These are phyloP conservation scores for Vicia villosa DNA, from an alignment of 306 rosid genomes.

Conservation along the genomic window DNA sequence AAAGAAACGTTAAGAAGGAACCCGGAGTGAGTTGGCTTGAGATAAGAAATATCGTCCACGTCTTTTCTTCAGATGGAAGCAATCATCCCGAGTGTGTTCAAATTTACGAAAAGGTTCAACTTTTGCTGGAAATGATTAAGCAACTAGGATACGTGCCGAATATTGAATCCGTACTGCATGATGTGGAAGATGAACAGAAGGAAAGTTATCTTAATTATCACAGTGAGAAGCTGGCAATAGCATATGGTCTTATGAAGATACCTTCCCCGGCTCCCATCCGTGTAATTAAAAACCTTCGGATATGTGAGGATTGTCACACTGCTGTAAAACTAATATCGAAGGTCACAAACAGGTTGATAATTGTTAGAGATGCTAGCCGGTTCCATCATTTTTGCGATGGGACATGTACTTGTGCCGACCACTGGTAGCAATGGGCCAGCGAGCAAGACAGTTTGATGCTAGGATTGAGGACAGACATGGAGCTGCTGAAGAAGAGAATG, in stretches of 20 bases:
- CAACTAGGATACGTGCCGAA: slow-evolving; percentile 67
- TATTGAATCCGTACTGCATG: slow-evolving; percentile 57
- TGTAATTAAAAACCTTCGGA: slow-evolving; percentile 72
- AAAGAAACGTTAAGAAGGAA: slow-evolving; percentile 75
- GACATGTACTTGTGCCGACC: slow-evolving; percentile 64
- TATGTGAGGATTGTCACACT: slow-evolving; percentile 83
- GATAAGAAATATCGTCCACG: slow-evolving; percentile 59
- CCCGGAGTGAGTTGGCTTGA: slow-evolving; percentile 90
- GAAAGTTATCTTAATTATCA: slow-evolving; percentile 73
- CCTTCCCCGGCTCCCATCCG: slow-evolving; percentile 71
- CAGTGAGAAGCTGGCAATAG: slow-evolving; percentile 83
- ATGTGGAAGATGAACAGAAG: slow-evolving; percentile 78
- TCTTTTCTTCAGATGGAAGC: slow-evolving; percentile 63
- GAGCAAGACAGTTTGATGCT: too few relatives aligned
- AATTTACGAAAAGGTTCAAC: slow-evolving; percentile 64
- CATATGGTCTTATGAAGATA: slow-evolving; percentile 67
- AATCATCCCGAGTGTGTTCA: slow-evolving; percentile 68
- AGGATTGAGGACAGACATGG: too few relatives aligned
- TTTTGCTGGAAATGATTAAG: slow-evolving; percentile 60
- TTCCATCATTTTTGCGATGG: slow-evolving; percentile 84
- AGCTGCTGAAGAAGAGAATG: too few relatives aligned
- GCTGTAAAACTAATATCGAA: slow-evolving; percentile 70
- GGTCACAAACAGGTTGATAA: slow-evolving; percentile 56
- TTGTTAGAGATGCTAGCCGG: slow-evolving; percentile 74
- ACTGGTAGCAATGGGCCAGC: slow-evolving; percentile 52